Percentiles rank a stretch among this genome's conserved stretches.
Evolutionary conservation across 495 filamentous ascomycete genomes (phyloP).

Genomic region (Paragyromitra xinjiangensis): DNA sequence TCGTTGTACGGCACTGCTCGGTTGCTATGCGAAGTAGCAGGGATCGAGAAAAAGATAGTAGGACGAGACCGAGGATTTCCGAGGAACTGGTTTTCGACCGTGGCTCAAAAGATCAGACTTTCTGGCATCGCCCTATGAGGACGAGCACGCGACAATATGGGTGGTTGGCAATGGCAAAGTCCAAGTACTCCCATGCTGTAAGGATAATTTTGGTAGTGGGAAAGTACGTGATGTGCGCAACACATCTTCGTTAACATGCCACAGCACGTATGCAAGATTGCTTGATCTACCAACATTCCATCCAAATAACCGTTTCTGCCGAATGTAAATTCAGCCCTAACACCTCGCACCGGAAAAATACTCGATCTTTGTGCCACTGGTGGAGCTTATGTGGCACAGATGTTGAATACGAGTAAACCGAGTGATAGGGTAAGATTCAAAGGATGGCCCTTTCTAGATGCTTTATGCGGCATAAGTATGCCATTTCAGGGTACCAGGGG

Average conservation of each 20-base stretch:
- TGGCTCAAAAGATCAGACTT: not conserved
- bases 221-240: not conserved
- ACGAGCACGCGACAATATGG: not conserved
- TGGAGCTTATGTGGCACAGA: not conserved
- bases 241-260: not conserved
- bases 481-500: not conserved
- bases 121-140: not conserved
- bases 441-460: not conserved
- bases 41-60: not conserved
- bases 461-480: not conserved
- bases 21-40: not conserved
- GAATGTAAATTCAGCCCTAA: not conserved
- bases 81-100: not conserved
- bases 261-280: conserved; percentile 7
- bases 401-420: conserved; percentile 9
- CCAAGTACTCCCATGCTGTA: not conserved
- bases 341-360: not conserved
- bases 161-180: not conserved
- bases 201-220: not conserved
- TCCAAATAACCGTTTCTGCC: conserved; percentile 10
- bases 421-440: conserved; percentile 16
- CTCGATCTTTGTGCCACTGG: not conserved
- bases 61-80: not conserved
- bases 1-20: not conserved
- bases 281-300: not conserved